Conservation (phyloP, 306 rosid species). For the Malus sylvestris region DNA sequence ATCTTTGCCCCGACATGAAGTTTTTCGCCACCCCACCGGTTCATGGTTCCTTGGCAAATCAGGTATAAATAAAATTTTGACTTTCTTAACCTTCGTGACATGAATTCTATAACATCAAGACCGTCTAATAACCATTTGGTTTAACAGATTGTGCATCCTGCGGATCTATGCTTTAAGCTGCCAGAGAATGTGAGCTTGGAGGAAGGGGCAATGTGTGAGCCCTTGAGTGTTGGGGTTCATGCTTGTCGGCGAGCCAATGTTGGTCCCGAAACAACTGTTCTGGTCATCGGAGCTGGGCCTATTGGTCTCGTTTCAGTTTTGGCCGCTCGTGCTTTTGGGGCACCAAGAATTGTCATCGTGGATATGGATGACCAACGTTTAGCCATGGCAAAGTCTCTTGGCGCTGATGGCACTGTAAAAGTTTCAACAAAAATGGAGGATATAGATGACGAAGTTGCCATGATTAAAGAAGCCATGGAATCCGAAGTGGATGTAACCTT, state of each 20-base stretch:
- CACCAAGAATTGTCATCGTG: background rate
- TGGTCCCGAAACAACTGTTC: background rate
- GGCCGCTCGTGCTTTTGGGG: background rate
- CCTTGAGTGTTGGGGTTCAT: background rate
- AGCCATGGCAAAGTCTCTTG: background rate
- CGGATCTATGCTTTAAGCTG: background rate
- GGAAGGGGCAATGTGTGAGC: background rate
- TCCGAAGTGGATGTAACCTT: background rate
- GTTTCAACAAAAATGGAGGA: background rate
- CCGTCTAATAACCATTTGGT: background rate
- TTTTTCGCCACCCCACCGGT: background rate
- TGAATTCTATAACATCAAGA: too few species aligned
- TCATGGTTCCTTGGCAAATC: background rate
- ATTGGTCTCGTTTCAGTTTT: background rate
- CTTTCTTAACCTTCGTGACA: background rate
- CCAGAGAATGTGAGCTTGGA: background rate
- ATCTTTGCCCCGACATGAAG: background rate
- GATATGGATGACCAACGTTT: background rate
- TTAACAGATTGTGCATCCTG: background rate
- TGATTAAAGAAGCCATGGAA: background rate
- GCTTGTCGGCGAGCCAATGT: background rate
- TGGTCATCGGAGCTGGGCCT: background rate
- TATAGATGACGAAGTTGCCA: background rate
- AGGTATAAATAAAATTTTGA: background rate
- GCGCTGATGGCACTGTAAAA: background rate